Base-by-base conservation (phyloP, 495 filamentous ascomycete species). In the Neurospora tetrasperma region DNA sequence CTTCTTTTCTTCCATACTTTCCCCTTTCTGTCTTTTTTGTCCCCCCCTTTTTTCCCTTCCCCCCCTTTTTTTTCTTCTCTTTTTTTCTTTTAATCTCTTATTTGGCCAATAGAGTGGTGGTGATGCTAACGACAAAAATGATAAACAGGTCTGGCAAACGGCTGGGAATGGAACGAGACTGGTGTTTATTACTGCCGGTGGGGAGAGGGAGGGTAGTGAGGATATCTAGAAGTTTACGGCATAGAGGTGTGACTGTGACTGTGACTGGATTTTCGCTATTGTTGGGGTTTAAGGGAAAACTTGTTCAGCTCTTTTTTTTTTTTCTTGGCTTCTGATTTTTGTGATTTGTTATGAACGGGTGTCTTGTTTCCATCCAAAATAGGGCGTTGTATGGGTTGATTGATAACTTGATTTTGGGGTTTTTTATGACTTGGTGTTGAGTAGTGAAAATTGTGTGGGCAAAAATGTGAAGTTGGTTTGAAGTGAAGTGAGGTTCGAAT, bases 71-170 rank as follows among this genome's bases (percentile, higher is more conserved):
- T 31, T 31, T 31, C 27, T 31, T 31, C 2, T 31, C 27, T 31
- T 31, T 2, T 2, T 31, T 31, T 31, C 2, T 2, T 31, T 31
- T 31, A 3, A 3, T 2, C 27, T 3, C 27, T 31, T 31, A 31
- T 3, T 31, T 31, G 27, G 1, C 2, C 27, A 23, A 23, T 23
- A 23, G 23, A 23, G 23, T 31, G 27, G 2, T 31, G 27, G 27
- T 31, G 27, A 31, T 62, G 54, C 54, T 62, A 31, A 62, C 2
- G 2, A 23, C 23, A 44, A 7, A n/a, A 12, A 38, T 38, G 4
- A 38, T 5, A 4, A 73, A 75, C 73, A 97, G 94, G 90, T 97
- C 74, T 98, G 96, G 96, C 96, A 98, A 90, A 94, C 94, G 42
- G 89, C 91, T 69, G 92, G 90, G 59, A 91, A 94, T 74, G 94